These are phyloP conservation scores for Aspergillus panamensis DNA, from an alignment of 495 filamentous ascomycete species.

Conservation along the genomic window DNA sequence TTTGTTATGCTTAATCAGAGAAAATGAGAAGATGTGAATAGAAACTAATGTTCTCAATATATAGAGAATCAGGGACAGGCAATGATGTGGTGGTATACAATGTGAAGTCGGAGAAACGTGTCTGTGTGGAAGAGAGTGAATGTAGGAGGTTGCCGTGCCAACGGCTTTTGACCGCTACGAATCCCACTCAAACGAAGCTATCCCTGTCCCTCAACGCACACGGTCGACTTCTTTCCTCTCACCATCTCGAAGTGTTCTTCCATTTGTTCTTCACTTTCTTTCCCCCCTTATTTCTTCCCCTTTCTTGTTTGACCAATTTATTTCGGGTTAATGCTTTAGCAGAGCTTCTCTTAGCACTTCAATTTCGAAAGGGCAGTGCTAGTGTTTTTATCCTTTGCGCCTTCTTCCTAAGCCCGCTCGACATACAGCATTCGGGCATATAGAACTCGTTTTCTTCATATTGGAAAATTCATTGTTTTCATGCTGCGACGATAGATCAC, in stretches of 20 bases:
- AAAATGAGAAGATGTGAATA: too few relatives aligned
- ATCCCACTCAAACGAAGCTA: slow-evolving; percentile 19
- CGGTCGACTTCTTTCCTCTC: neutral
- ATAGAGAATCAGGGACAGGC: neutral
- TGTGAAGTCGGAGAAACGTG: too few relatives aligned
- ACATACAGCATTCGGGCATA: neutral
- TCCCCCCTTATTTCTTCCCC: neutral
- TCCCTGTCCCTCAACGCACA: slow-evolving; percentile 1
- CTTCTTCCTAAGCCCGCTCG: neutral
- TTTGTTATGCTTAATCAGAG: too few relatives aligned
- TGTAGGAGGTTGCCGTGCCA: slow-evolving; percentile 34
- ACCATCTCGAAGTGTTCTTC: slow-evolving; percentile 16
- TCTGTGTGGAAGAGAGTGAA: neutral
- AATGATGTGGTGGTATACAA: too few relatives aligned
- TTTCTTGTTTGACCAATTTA: neutral
- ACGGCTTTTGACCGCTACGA: slow-evolving; percentile 20
- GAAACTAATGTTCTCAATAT: too few relatives aligned
- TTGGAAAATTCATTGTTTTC: neutral
- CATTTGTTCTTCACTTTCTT: slow-evolving; percentile 15
- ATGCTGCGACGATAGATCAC: neutral
- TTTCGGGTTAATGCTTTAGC: neutral
- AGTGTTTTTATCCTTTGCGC: neutral
- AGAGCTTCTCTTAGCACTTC: neutral
- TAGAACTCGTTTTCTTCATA: neutral
- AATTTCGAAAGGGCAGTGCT: neutral